Conservation (phyloP, 768 basidiomycete species). For the Clavulina sp. region DNA sequence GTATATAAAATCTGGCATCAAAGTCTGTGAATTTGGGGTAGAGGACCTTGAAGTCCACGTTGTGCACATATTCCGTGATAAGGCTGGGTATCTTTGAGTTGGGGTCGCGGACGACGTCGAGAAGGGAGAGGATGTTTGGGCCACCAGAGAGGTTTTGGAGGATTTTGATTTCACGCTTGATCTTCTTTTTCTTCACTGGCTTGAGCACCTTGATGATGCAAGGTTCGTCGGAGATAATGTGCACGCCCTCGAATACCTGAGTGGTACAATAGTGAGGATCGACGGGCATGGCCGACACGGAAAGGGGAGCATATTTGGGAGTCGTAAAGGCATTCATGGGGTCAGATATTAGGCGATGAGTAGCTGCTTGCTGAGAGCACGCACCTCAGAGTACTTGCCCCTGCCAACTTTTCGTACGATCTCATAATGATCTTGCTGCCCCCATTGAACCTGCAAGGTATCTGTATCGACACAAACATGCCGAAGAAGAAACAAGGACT, state of each 20-base stretch:
- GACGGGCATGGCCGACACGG: conserved; percentile 1
- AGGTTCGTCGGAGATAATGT: conserved; percentile 34
- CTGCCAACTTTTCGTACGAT: conserved; percentile 44
- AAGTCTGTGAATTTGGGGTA: conserved; percentile 40
- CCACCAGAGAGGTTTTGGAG: conserved; percentile 51
- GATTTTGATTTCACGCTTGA: conserved; percentile 61
- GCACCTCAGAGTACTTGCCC: conserved; percentile 48
- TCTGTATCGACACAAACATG: conserved; percentile 21
- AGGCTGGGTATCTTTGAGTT: conserved; percentile 44
- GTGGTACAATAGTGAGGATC: neutral
- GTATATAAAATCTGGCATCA: conserved; percentile 50
- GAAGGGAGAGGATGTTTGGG: conserved; percentile 45
- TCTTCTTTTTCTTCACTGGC: conserved; percentile 52
- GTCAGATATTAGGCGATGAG: neutral
- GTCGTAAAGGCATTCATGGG: neutral
- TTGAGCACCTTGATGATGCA: conserved; percentile 59
- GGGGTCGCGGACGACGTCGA: conserved; percentile 55
- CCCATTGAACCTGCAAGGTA: conserved; percentile 45
- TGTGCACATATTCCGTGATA: conserved; percentile 52
- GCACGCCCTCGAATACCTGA: conserved; percentile 42
- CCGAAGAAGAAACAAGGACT: neutral
- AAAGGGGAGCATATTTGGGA: conserved; percentile 1
- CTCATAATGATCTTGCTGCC: conserved; percentile 48
- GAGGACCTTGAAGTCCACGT: conserved; percentile 45
- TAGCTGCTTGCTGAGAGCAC: too few relatives aligned